A percentile compares a stretch with the other conserved stretches of the same genome.
These are phyloP conservation scores for Bryoglossum gracile DNA, from an alignment of 495 filamentous ascomycete species.

Conservation along the genomic window DNA sequence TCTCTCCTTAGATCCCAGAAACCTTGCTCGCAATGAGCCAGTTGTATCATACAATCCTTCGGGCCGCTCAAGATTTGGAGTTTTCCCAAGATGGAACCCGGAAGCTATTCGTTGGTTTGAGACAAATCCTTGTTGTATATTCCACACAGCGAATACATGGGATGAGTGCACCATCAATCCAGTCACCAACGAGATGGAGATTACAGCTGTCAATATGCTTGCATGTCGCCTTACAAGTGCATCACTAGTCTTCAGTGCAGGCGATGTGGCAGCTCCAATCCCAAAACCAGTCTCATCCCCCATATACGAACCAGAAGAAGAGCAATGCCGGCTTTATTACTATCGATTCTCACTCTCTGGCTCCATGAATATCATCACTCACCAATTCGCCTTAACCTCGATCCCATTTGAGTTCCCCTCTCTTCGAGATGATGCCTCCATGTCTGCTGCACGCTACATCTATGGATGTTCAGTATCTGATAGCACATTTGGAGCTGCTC, in stretches of 20 bases:
- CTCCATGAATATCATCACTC: constrained; percentile 32
- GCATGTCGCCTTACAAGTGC: constrained; percentile 55
- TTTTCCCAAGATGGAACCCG: constrained; percentile 53
- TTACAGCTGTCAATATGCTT: constrained; percentile 47
- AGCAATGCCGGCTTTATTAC: constrained; percentile 61
- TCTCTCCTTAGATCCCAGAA: constrained; percentile 52
- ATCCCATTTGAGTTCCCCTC: constrained; percentile 60
- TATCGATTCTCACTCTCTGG: constrained; percentile 44
- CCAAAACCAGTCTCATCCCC: constrained; percentile 24
- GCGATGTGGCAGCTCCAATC: constrained; percentile 42
- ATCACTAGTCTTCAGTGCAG: constrained; percentile 50
- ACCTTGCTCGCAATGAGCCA: constrained; percentile 43
- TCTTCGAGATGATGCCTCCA: constrained; percentile 41
- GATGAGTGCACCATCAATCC: constrained; percentile 27
- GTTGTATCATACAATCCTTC: constrained; percentile 47
- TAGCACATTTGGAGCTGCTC: constrained; percentile 40
- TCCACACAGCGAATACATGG: constrained; percentile 64
- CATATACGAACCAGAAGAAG: constrained; percentile 37
- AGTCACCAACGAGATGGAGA: constrained; percentile 1
- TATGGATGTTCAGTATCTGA: constrained; percentile 49
- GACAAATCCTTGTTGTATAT: constrained; percentile 55
- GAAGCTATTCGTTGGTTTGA: constrained; percentile 53
- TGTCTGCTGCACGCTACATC: constrained; percentile 45
- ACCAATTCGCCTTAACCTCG: constrained; percentile 54
- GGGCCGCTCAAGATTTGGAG: constrained; percentile 49